phyloP scores from a whole-genome alignment of 1,284 basidiomycete genomes.

The Boletus mariae region DNA sequence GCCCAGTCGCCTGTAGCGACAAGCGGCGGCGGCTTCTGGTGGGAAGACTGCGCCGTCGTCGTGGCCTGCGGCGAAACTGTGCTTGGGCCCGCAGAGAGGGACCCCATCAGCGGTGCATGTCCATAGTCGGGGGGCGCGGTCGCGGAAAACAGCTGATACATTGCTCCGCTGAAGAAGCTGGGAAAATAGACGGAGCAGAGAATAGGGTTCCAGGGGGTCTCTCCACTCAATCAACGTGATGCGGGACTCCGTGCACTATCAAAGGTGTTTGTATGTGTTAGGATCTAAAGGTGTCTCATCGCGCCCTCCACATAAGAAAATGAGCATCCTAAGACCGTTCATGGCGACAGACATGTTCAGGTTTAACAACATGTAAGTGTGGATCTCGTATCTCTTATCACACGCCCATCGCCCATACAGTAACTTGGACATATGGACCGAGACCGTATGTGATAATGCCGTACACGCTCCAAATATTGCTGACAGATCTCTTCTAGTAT shows the following conservation, averaged over 20 bases:
- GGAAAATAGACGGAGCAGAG: conserved; percentile 25
- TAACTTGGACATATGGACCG: conserved; percentile 91
- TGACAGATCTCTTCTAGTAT: conserved; percentile 49
- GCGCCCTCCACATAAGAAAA: conserved; percentile 30
- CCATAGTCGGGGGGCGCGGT: conserved; percentile 35
- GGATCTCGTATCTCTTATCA: neutral
- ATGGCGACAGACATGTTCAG: conserved; percentile 84
- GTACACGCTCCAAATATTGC: neutral
- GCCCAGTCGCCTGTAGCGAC: conserved; percentile 79
- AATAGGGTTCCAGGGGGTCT: conserved; percentile 32
- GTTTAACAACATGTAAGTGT: conserved; percentile 81
- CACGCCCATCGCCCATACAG: conserved; percentile 39
- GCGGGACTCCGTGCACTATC: conserved; percentile 31
- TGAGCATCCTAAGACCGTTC: conserved; percentile 84
- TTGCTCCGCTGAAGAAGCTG: conserved; percentile 22
- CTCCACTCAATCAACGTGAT: neutral
- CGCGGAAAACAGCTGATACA: conserved; percentile 39
- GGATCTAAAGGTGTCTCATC: conserved; percentile 20
- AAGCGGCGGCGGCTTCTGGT: conserved; percentile 42
- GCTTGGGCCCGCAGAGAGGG: conserved; percentile 33
- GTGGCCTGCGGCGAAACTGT: conserved; percentile 34
- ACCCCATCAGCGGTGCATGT: conserved; percentile 30
- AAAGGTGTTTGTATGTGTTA: conserved; percentile 29
- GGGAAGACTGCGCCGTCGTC: conserved; percentile 18
- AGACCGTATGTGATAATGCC: conserved; percentile 59